Base-by-base conservation (phyloP, 345 rosid genomes). In the Physaria fendleri region DNA sequence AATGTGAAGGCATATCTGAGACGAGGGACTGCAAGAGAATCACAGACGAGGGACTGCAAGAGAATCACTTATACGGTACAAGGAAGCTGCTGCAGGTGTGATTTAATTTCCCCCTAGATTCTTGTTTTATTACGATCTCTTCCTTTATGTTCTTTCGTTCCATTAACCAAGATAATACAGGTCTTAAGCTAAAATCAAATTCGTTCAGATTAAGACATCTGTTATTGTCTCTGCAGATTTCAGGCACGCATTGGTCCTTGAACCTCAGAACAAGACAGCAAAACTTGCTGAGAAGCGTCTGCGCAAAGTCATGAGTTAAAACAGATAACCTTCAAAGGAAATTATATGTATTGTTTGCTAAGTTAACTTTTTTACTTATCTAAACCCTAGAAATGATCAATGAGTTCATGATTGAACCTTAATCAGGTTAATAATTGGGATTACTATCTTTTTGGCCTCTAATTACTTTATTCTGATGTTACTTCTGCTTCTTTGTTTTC, bases 41-140 rank as follows among this genome's bases (percentile, higher is more conserved):
- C 95, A 4, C 96, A 85, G 98, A 68, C 90, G 95, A 24, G 98
- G 96, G 71, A 79, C 96, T 2, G 95, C 96, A 43, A 82, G 92
- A 58, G 98, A 88, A 77, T 78, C 95, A 4, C 96, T 92, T 57
- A 62, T 74, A 25, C 62, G 71, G 59, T 75, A 92, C 65, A 81
- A 92, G 68, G 95, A 86, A 67, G 87, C 98, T 64, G 77, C 77
- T 62, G 82, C 81, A 78, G 98, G 96, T 86, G 4, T 34, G 29
- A 66, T 55, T 35, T 44, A 56, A 10, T 16, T 17, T 27, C 39
- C 22, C 46, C 53, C 37, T n/a, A 33, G 32, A 32, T 24, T 24
- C 2, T 23, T 6, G 5, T 10, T 49, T 45, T 16, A 33, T 22
- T 3, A 50, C 5, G 35, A 8, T 7, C 13, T 20, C 15, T 35